Conservation (phyloP, 345 rosid genomes). For the Cardamine chenopodiifolia region DNA sequence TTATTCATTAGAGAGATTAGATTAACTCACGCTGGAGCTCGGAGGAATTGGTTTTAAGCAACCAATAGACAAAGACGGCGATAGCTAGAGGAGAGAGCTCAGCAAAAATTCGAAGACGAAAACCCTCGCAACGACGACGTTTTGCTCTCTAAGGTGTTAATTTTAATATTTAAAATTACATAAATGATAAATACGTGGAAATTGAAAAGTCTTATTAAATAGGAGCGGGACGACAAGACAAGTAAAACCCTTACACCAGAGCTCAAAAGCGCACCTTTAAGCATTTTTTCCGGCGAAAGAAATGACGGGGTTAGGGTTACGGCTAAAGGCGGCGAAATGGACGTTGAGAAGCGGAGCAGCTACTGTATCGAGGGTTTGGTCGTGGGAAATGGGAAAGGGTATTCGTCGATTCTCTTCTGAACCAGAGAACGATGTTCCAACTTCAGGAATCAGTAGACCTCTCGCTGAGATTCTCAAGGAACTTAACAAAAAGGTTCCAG, state of each 20-base stretch:
- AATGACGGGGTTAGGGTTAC: constrained; percentile 39
- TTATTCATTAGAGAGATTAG: constrained; percentile 4
- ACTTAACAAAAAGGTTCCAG: constrained; percentile 80
- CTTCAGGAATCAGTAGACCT: constrained; percentile 72
- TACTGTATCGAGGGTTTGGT: constrained; percentile 3
- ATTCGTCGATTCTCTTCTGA: constrained; percentile 34
- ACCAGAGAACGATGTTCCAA: constrained; percentile 50
- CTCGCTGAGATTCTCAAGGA: constrained; percentile 71
- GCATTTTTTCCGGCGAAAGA: constrained; percentile 23
- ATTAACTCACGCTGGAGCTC: constrained; percentile 13
- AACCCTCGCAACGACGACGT: constrained; percentile 1
- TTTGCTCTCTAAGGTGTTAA: neutral
- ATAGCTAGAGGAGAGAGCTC: neutral
- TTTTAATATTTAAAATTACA: neutral
- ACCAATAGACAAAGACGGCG: neutral
- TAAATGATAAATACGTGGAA: neutral
- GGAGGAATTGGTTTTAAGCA: neutral
- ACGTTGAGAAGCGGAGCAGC: constrained; percentile 26
- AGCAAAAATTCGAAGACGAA: neutral
- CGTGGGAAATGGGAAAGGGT: constrained; percentile 11
- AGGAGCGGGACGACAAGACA: neutral
- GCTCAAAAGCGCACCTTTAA: constrained; percentile 1
- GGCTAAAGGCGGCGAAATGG: constrained; percentile 29
- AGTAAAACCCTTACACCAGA: constrained; percentile 1
- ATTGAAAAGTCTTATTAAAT: neutral